A percentile compares a stretch with the other conserved stretches of the same genome.
Conservation (phyloP, 441 rosid genomes). For the Eruca vesicaria region DNA sequence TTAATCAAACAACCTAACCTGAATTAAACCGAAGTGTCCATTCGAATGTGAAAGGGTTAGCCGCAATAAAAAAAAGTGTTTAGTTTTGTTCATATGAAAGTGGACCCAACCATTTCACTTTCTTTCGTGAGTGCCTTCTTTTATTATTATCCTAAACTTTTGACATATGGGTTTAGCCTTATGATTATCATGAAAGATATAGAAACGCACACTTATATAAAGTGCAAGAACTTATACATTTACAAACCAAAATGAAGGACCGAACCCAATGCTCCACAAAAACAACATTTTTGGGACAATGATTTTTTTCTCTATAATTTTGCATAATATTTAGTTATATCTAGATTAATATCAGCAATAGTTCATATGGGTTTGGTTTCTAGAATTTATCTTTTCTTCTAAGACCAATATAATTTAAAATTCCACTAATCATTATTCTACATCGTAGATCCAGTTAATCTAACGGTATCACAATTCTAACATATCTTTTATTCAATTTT, state of each 20-base stretch:
- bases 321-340: not conserved
- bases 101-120: constrained; percentile 33
- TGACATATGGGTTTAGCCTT: constrained; percentile 12
- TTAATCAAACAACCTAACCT: not conserved
- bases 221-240: not conserved
- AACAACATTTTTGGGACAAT: not conserved
- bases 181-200: constrained; percentile 6
- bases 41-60: constrained; percentile 20
- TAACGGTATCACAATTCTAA: not conserved
- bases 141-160: constrained; percentile 17
- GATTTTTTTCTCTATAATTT: not conserved
- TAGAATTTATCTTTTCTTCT: not conserved
- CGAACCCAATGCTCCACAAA: not conserved
- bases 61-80: constrained; percentile 13
- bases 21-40: not conserved
- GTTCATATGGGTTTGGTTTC: not conserved
- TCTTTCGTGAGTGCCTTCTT: constrained; percentile 17
- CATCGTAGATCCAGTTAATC: not conserved
- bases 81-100: constrained; percentile 8
- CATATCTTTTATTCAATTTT: too few relatives aligned
- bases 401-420: not conserved
- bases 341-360: not conserved
- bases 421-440: not conserved
- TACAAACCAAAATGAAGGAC: not conserved
- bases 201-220: not conserved